Conservation (phyloP, 1,139 yeast species). For the Zygosaccharomyces sapae region DNA sequence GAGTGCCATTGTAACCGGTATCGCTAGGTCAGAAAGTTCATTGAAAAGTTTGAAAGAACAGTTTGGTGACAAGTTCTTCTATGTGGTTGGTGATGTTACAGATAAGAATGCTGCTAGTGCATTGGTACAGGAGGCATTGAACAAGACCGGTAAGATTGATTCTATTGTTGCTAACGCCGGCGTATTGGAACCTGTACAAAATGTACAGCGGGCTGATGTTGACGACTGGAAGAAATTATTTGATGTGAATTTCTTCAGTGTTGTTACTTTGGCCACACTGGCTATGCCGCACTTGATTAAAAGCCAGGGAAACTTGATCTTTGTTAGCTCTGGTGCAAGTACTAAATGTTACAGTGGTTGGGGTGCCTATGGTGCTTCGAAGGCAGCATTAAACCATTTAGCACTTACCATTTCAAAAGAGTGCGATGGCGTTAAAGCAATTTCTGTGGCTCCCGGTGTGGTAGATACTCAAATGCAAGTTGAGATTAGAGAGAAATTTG, state of each 20-base stretch:
- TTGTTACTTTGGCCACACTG: conserved; percentile 55
- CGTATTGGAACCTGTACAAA: conserved; percentile 69
- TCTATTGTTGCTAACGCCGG: conserved; percentile 87
- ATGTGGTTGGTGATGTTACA: conserved; percentile 66
- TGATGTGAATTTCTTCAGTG: conserved; percentile 76
- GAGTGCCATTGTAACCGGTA: conserved; percentile 61
- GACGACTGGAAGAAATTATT: conserved; percentile 60
- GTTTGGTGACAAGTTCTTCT: conserved; percentile 51
- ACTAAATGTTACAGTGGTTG: conserved; percentile 49
- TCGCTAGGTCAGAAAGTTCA: conserved; percentile 60
- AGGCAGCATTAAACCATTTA: conserved; percentile 82
- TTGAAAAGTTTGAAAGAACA: conserved; percentile 43
- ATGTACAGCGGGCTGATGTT: conserved; percentile 41
- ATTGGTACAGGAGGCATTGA: conserved; percentile 48
- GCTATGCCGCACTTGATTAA: conserved; percentile 58
- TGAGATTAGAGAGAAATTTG: conserved; percentile 61
- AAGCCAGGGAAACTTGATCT: conserved; percentile 46
- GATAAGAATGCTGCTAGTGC: conserved; percentile 41
- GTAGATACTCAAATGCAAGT: conserved; percentile 86
- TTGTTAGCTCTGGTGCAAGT: conserved; percentile 82
- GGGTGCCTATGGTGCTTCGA: conserved; percentile 88
- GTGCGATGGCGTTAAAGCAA: conserved; percentile 53
- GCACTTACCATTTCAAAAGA: conserved; percentile 63
- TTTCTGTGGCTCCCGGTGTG: conserved; percentile 88
- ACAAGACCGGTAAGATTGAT: conserved; percentile 51